Conservation (phyloP, 2,329 filamentous ascomycete genomes). For the Aspergillus terreus region DNA sequence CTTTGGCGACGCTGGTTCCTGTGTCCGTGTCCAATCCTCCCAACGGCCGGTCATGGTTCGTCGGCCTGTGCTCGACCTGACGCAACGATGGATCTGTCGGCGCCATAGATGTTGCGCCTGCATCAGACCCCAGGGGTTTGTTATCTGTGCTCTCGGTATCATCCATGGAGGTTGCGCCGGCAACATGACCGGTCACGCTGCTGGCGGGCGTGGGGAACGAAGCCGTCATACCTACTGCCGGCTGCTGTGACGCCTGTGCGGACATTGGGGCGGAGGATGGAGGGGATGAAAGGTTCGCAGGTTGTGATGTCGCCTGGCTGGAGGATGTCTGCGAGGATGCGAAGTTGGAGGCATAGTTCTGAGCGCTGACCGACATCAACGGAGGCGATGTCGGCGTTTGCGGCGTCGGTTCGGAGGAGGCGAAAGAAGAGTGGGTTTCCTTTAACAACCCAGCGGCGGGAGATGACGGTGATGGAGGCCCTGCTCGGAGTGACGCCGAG, state of each 20-base stretch:
- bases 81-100: conserved; percentile 17
- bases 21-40: conserved; percentile 13
- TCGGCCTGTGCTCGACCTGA: conserved; percentile 28
- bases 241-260: conserved; percentile 40
- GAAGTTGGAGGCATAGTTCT: conserved; percentile 46
- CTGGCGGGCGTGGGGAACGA: conserved; percentile 46
- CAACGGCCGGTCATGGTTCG: conserved; percentile 33
- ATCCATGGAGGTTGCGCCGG: conserved; percentile 28
- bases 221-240: conserved; percentile 36
- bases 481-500: conserved; percentile 32
- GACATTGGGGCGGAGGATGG: conserved; percentile 42
- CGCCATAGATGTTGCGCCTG: conserved; percentile 9
- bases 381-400: conserved; percentile 43
- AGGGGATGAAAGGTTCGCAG: conserved; percentile 38
- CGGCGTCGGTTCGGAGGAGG: conserved; percentile 31
- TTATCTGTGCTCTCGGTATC: conserved; percentile 35
- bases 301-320: conserved; percentile 41
- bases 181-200: conserved; percentile 37
- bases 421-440: conserved; percentile 24
- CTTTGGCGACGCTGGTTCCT: conserved; percentile 20
- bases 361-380: conserved; percentile 50
- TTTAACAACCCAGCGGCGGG: conserved; percentile 39
- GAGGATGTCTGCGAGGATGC: conserved; percentile 44
- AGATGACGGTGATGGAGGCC: conserved; percentile 43
- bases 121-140: conserved; percentile 18